Evolutionary conservation across 495 filamentous ascomycete genomes (phyloP).

Genomic region (Aspergillus incahuasiensis): DNA sequence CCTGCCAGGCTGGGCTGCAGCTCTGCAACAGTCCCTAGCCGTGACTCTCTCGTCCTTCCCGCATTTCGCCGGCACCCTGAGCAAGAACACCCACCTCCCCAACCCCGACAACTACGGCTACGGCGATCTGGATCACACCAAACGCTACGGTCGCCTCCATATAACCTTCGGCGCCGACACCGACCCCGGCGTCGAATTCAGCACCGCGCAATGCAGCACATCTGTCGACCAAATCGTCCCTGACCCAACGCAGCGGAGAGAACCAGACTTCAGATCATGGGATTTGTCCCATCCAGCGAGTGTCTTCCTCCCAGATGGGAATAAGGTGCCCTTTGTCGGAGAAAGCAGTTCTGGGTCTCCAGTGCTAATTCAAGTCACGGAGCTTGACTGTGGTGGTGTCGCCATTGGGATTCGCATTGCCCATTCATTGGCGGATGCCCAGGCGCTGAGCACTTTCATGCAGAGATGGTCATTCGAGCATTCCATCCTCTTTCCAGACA

Average conservation of each 20-base stretch:
- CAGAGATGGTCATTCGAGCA: conserved; percentile 36
- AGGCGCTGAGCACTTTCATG: conserved; percentile 41
- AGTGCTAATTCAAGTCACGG: conserved; percentile 35
- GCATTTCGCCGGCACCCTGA: neutral
- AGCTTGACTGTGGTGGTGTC: conserved; percentile 37
- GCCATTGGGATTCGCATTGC: conserved; percentile 37
- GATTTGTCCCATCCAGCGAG: conserved; percentile 26
- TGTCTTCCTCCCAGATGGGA: conserved; percentile 11
- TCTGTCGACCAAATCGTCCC: conserved; percentile 26
- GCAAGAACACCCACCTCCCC: neutral
- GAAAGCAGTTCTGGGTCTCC: conserved; percentile 14
- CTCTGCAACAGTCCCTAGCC: conserved; percentile 23
- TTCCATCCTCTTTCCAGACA: conserved; percentile 17
- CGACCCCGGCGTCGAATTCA: conserved; percentile 35
- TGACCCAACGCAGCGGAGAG: conserved; percentile 7
- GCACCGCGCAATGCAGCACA: conserved; percentile 21
- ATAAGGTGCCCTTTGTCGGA: conserved; percentile 6
- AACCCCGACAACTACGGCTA: neutral
- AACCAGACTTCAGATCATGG: neutral
- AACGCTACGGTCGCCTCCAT: conserved; percentile 31
- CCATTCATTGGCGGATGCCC: conserved; percentile 47
- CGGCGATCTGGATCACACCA: neutral
- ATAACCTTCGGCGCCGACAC: conserved; percentile 25
- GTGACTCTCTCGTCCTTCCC: conserved; percentile 25
- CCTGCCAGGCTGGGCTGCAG: conserved; percentile 5